Percentiles rank a stretch among this genome's conserved stretches.
These are phyloP conservation scores for Emergomyces orientalis DNA, from an alignment of 2,329 filamentous ascomycete species.

Conservation along the genomic window DNA sequence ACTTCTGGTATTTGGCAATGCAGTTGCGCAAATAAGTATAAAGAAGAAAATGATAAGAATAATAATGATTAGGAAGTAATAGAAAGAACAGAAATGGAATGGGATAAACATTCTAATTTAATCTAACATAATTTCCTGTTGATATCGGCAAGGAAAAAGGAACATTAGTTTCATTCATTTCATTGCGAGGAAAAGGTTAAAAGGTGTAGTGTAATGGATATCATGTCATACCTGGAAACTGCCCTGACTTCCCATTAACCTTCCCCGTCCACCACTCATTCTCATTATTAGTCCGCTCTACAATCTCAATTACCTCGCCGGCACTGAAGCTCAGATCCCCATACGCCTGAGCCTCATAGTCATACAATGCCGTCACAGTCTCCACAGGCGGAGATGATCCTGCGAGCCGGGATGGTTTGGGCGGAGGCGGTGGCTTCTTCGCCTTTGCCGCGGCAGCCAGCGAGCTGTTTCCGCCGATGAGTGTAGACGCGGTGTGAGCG, in stretches of 20 bases:
- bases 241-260: conserved; percentile 68
- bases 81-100: neutral
- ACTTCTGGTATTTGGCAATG: neutral
- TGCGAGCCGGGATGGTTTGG: conserved; percentile 68
- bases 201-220: neutral
- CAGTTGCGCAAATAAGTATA: neutral
- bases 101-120: conserved; percentile 24
- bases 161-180: neutral
- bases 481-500: conserved; percentile 30
- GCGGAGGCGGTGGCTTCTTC: conserved; percentile 59
- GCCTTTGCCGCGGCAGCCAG: conserved; percentile 55
- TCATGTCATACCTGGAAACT: conserved; percentile 75
- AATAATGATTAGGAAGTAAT: neutral
- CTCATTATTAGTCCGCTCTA: conserved; percentile 71
- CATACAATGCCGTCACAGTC: conserved; percentile 83
- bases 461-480: conserved; percentile 31
- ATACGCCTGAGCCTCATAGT: conserved; percentile 91
- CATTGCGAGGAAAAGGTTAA: neutral
- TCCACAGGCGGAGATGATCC: conserved; percentile 51
- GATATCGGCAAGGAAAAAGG: neutral
- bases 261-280: conserved; percentile 97
- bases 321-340: conserved; percentile 85
- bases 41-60: neutral
- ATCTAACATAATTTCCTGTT: conserved; percentile 36
- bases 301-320: conserved; percentile 83